Percentiles rank a stretch among this genome's conserved stretches.
phyloP scores from a whole-genome alignment of 148 eudicot species.

The Chenopodium quinoa region DNA sequence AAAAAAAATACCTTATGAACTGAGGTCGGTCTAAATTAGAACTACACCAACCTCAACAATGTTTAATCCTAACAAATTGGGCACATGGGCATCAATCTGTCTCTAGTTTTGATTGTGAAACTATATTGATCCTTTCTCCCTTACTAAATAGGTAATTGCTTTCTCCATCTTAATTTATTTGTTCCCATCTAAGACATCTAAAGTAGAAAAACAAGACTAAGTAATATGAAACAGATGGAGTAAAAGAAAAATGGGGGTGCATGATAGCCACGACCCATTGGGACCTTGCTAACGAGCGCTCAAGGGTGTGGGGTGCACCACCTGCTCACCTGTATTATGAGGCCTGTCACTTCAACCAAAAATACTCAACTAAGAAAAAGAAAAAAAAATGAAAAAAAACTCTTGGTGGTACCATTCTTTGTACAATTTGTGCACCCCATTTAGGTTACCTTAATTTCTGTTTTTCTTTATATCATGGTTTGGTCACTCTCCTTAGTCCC shows the following conservation, averaged over 20 bases:
- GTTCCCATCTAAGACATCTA: too few species aligned
- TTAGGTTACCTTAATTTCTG: constrained; percentile 23
- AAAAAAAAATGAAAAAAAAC: not conserved
- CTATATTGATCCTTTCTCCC: not conserved
- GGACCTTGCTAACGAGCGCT: constrained; percentile 6
- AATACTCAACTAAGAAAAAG: not conserved
- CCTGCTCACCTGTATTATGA: constrained; percentile 4
- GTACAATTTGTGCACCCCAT: constrained; percentile 29
- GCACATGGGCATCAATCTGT: too few species aligned
- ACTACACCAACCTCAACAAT: not conserved
- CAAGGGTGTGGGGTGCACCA: constrained; percentile 2
- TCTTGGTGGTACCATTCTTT: not conserved
- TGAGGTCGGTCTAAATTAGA: not conserved
- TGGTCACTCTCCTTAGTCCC: constrained; percentile 8
- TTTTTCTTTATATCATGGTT: constrained; percentile 21
- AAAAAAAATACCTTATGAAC: too few species aligned
- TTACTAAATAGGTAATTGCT: too few species aligned
- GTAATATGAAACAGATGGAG: too few species aligned
- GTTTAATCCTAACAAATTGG: too few species aligned
- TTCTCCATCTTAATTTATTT: too few species aligned
- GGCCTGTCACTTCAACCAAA: constrained; percentile 1
- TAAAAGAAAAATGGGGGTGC: not conserved
- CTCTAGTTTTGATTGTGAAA: not conserved
- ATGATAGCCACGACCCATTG: not conserved
- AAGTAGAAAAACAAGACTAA: too few species aligned